Percentiles rank a stretch among this genome's conserved stretches.
Conservation (phyloP, 1,284 basidiomycete genomes). For the Rhodofomes roseus region DNA sequence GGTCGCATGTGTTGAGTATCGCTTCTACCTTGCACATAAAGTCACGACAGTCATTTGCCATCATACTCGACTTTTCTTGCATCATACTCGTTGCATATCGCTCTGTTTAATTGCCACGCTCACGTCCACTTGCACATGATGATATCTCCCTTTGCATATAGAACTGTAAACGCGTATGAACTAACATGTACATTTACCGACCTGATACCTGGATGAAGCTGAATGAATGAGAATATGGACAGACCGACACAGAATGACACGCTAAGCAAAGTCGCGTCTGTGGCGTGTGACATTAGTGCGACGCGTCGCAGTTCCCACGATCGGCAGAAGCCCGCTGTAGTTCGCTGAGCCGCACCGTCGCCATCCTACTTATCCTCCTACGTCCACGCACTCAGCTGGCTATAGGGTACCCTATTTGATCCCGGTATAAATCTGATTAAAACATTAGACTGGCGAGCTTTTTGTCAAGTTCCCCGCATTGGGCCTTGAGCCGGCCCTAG, state of each 20-base stretch:
- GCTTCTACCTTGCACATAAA: background rate
- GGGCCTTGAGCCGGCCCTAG: no score
- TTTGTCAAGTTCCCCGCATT: no score
- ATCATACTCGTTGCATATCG: background rate
- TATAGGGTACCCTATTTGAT: no score
- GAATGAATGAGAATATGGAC: background rate
- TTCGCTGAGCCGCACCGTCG: no score
- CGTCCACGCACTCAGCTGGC: no score
- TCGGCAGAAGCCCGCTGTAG: no score
- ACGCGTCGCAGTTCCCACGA: no score
- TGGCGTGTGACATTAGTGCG: no score
- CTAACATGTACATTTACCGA: background rate
- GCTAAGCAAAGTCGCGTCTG: no score
- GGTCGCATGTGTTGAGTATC: background rate
- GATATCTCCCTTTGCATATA: slow-evolving; percentile 6
- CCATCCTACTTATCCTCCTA: no score
- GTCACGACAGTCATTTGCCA: background rate
- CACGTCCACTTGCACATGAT: slow-evolving; percentile 2
- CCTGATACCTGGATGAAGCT: background rate
- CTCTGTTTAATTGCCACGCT: background rate
- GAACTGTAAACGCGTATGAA: background rate
- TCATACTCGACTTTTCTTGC: background rate
- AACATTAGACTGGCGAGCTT: no score
- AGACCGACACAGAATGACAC: background rate
- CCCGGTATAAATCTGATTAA: no score